Base-by-base conservation (phyloP, 164 flowering plant species). In the Pachysandra terminalis region DNA sequence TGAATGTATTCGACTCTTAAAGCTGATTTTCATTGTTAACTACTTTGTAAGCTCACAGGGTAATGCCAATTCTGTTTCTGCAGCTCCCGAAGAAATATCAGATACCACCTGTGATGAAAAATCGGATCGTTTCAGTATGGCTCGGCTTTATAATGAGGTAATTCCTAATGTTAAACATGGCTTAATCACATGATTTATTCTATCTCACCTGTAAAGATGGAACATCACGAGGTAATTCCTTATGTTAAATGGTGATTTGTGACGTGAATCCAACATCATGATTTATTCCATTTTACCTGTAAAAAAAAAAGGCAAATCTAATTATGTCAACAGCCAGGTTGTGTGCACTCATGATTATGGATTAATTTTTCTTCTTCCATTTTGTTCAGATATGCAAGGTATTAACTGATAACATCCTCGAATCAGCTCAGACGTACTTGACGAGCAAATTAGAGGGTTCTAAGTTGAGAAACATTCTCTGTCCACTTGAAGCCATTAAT, bases 91-190 rank as follows among this genome's bases (percentile, higher is more conserved):
- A 61, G 90, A 87, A 78, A 60, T 85, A 37, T 61, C 77, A 16
- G 71, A 73, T 15, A 74, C 79, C 48, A 80, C 83, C 60, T 82
- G 73, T 75, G 90, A 87, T 77, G 78, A 77, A 35, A 77, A 81
- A 37, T 41, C 81, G 19, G 84, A 83, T 23, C 80, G 93, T 23
- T 25, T 73, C 68, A 76, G 78, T n/a, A 56, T 87, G 68, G 76
- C 79, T 58, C 70, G 63, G 60, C 85, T 79, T 56, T 90, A 87
- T 74, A 94, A 88, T 68, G 71, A 87, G 89, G 97, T 87, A 74
- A 65, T 14, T 48, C 16, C 32, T 32, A 24, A 56, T 24, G n/a
- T 19, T 24, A 25, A 40, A 6, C n/a, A 2, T 21, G 19, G 26
- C 26, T 2, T 0, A 32, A 26, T 63, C 21, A 21, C 15, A 37